Conservation (phyloP, 2,329 filamentous ascomycete species). For the Dactylellina cionopaga region DNA sequence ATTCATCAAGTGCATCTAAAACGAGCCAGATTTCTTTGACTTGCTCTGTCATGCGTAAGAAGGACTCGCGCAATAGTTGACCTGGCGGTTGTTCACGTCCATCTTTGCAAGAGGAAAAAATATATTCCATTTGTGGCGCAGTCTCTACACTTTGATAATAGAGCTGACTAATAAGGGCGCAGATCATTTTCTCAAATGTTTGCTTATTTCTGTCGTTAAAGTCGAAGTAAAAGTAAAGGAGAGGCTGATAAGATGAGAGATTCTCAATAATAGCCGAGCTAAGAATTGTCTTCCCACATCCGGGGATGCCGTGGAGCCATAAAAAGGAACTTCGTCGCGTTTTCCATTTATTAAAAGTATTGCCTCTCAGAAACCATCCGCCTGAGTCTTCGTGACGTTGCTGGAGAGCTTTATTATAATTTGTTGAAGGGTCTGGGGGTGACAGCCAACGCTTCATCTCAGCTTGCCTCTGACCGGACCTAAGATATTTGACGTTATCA, state of each 20-base stretch:
- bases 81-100: slow-evolving; percentile 56
- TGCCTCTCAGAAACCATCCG: slow-evolving; percentile 59
- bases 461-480: background rate
- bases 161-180: slow-evolving; percentile 61
- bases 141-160: slow-evolving; percentile 53
- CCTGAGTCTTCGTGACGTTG: background rate
- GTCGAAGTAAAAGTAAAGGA: slow-evolving; percentile 60
- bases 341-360: slow-evolving; percentile 59
- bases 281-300: slow-evolving; percentile 63
- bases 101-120: slow-evolving; percentile 57
- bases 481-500: background rate
- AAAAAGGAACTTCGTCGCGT: slow-evolving; percentile 56
- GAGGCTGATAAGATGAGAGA: slow-evolving; percentile 27
- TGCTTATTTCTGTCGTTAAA: slow-evolving; percentile 62
- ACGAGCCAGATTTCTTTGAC: slow-evolving; percentile 56
- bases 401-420: background rate
- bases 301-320: slow-evolving; percentile 62
- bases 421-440: slow-evolving; percentile 4
- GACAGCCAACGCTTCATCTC: background rate
- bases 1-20: slow-evolving; percentile 59
- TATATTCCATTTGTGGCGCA: slow-evolving; percentile 54
- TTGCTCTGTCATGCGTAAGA: slow-evolving; percentile 56
- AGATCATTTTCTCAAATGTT: slow-evolving; percentile 58
- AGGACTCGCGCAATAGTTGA: slow-evolving; percentile 54
- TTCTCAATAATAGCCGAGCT: slow-evolving; percentile 60